phyloP scores from a whole-genome alignment of 2,329 filamentous ascomycete species.

The Penicillium janthinellum region DNA sequence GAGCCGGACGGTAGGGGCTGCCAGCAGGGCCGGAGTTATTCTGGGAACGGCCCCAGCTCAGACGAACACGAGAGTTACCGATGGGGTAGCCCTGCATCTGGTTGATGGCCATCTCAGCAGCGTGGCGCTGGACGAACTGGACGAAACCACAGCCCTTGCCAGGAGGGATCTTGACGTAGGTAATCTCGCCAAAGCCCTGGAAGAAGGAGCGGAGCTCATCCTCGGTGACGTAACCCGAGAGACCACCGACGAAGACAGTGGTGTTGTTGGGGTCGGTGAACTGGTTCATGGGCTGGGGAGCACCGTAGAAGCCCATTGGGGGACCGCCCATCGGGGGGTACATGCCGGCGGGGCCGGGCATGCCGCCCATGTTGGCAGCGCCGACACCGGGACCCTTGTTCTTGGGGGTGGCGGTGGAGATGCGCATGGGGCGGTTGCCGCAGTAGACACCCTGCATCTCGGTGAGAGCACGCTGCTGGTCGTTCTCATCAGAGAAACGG shows the following conservation, averaged over 20 bases:
- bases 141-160: slow-evolving; percentile 99
- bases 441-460: slow-evolving; percentile 99
- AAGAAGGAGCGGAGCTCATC: slow-evolving; percentile 99
- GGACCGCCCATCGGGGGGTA: slow-evolving; percentile 69
- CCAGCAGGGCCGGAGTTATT: slow-evolving; percentile 98
- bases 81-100: slow-evolving; percentile 99
- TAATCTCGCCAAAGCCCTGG: slow-evolving; percentile 99
- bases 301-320: slow-evolving; percentile 65
- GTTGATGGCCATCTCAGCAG: slow-evolving; percentile 99
- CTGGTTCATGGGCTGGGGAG: slow-evolving; percentile 91
- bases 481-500: slow-evolving; percentile 90
- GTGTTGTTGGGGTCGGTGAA: slow-evolving; percentile 99
- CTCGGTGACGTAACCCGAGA: slow-evolving; percentile 97
- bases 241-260: slow-evolving; percentile 94
- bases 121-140: slow-evolving; percentile 97
- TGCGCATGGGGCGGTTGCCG: slow-evolving; percentile 97
- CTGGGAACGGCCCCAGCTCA: slow-evolving; percentile 97
- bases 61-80: slow-evolving; percentile 93
- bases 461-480: slow-evolving; percentile 91
- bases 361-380: slow-evolving; percentile 51
- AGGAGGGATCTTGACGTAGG: slow-evolving; percentile 98
- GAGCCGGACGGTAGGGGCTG: slow-evolving; percentile 93
- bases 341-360: slow-evolving; percentile 62
- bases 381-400: slow-evolving; percentile 67
- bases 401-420: slow-evolving; percentile 96